Conservation (phyloP, 1,284 basidiomycete species). For the Tetrapyrgos nigripes region DNA sequence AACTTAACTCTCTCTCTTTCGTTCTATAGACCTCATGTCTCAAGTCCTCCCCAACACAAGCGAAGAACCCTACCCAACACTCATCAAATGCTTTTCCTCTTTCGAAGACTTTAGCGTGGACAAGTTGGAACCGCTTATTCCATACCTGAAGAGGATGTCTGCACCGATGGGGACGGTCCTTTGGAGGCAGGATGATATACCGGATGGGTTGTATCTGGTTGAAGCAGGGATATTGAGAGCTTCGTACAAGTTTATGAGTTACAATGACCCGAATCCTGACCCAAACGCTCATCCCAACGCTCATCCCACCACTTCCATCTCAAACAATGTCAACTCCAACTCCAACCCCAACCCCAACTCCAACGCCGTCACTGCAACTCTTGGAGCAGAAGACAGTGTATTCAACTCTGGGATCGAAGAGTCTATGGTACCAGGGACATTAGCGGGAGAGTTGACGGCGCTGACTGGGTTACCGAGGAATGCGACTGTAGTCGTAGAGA, state of each 20-base stretch:
- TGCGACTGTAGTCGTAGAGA: conserved; percentile 86
- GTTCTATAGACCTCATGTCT: conserved; percentile 11
- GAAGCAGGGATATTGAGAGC: conserved; percentile 86
- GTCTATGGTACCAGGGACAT: conserved; percentile 91
- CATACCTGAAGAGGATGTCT: conserved; percentile 75
- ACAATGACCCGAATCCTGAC: conserved; percentile 55
- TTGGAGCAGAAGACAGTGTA: not conserved
- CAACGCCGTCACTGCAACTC: not conserved
- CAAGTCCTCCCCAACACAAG: conserved; percentile 20
- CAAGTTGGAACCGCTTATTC: conserved; percentile 62
- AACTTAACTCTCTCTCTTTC: too few relatives aligned
- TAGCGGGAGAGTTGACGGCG: conserved; percentile 89
- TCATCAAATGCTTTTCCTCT: conserved; percentile 80
- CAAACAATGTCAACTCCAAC: too few relatives aligned
- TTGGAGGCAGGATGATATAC: conserved; percentile 77
- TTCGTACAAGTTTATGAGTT: conserved; percentile 77
- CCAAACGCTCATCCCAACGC: not conserved
- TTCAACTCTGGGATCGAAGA: conserved; percentile 53
- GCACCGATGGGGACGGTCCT: conserved; percentile 69
- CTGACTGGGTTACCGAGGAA: conserved; percentile 81
- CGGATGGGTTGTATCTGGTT: conserved; percentile 89
- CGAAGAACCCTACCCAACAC: conserved; percentile 65
- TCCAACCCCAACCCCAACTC: too few relatives aligned
- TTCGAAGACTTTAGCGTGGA: conserved; percentile 59
- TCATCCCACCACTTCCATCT: too few relatives aligned